Evolutionary conservation across 176 grass and related monocot species (phyloP).

Genomic region (Zea mays): DNA sequence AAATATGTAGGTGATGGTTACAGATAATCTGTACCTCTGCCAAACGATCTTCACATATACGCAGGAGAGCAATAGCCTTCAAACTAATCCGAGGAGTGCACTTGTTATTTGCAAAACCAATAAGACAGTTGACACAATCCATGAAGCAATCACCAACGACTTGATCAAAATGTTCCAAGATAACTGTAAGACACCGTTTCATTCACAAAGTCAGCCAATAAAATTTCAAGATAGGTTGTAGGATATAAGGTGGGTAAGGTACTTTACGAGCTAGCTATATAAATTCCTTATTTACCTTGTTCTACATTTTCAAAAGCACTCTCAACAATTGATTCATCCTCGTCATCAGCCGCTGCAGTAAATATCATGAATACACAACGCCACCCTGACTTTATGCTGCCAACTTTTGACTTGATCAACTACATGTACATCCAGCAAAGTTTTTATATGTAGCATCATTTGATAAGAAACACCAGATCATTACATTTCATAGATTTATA

Average conservation of each 20-base stretch:
- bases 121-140: conserved; percentile 99
- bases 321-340: conserved; percentile 91
- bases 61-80: conserved; percentile 99
- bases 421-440: conserved; percentile 39
- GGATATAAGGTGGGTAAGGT: conserved; percentile 19
- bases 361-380: conserved; percentile 99
- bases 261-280: conserved; percentile 21
- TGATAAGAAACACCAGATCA: conserved; percentile 29
- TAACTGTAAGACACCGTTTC: conserved; percentile 62
- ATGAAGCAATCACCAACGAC: conserved; percentile 98
- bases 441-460: conserved; percentile 28
- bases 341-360: conserved; percentile 89
- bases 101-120: conserved; percentile 99
- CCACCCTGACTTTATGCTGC: conserved; percentile 99
- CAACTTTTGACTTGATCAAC: conserved; percentile 99
- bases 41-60: conserved; percentile 99
- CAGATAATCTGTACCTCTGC: conserved; percentile 75
- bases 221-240: conserved; percentile 9
- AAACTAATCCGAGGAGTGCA: conserved; percentile 88
- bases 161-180: conserved; percentile 99
- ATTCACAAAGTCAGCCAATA: conserved; percentile 31
- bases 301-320: conserved; percentile 99
- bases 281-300: conserved; percentile 59
- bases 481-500: conserved; percentile 15
- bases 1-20: background rate